Conservation (phyloP, 2,329 filamentous ascomycete genomes). For the Colletotrichum eleusines region DNA sequence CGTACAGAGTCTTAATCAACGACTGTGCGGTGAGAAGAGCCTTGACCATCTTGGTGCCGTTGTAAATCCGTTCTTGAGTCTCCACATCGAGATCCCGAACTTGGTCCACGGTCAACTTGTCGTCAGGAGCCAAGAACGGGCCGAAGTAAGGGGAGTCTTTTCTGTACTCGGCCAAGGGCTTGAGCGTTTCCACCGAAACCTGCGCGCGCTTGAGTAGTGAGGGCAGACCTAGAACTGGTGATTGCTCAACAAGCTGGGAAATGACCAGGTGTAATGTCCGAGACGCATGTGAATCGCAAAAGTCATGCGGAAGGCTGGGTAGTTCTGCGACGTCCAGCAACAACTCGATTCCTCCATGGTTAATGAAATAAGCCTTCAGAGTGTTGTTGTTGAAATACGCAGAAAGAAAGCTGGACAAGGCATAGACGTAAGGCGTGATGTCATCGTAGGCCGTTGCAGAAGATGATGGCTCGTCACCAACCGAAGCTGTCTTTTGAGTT, state of each 20-base stretch:
- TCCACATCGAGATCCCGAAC: conserved; percentile 54
- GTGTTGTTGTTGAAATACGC: conserved; percentile 80
- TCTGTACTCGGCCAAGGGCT: conserved; percentile 70
- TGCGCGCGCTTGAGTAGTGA: conserved; percentile 83
- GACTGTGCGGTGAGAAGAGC: conserved; percentile 82
- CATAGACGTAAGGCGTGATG: conserved; percentile 78
- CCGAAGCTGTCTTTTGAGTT: conserved; percentile 40
- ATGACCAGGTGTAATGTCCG: conserved; percentile 80
- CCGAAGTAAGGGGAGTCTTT: conserved; percentile 77
- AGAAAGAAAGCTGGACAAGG: conserved; percentile 79
- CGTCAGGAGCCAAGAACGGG: conserved; percentile 67
- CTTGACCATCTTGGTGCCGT: conserved; percentile 84
- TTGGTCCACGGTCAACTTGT: conserved; percentile 47
- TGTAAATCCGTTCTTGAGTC: conserved; percentile 58
- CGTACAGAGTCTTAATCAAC: conserved; percentile 79
- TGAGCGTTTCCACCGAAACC: conserved; percentile 74
- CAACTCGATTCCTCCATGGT: conserved; percentile 83
- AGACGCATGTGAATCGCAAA: conserved; percentile 75
- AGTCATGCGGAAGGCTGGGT: conserved; percentile 81
- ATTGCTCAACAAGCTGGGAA: conserved; percentile 82
- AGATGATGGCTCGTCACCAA: conserved; percentile 45
- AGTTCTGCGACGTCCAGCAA: conserved; percentile 87
- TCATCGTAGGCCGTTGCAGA: conserved; percentile 48
- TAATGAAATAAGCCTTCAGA: conserved; percentile 80
- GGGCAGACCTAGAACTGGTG: conserved; percentile 84